These are phyloP conservation scores for Galerina marginata DNA, from an alignment of 768 basidiomycete species.

Conservation along the genomic window DNA sequence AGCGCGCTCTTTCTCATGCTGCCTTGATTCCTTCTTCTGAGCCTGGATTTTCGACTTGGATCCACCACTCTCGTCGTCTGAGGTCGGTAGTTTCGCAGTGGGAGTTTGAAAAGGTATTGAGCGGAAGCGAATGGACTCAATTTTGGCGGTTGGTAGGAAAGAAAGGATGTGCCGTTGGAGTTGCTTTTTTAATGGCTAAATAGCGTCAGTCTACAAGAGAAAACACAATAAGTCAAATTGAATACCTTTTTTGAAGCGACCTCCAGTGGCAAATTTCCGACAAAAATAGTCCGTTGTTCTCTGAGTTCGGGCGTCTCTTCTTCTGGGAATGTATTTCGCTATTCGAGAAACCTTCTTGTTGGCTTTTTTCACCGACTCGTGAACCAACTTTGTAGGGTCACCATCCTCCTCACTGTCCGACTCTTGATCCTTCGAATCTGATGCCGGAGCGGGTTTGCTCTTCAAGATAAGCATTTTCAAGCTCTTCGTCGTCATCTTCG, in stretches of 20 bases:
- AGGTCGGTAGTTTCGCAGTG: slow-evolving; percentile 62
- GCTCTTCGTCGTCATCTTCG: slow-evolving; percentile 37
- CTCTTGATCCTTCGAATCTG: slow-evolving; percentile 15
- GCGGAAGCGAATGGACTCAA: slow-evolving; percentile 93
- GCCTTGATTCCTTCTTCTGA: slow-evolving; percentile 38
- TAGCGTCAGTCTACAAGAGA: slow-evolving; percentile 1
- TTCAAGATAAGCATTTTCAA: slow-evolving; percentile 40
- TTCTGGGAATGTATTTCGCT: slow-evolving; percentile 53
- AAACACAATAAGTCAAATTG: slow-evolving; percentile 25
- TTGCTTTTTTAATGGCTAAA: slow-evolving; percentile 74
- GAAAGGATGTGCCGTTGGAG: slow-evolving; percentile 79
- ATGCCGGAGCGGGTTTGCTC: background rate
- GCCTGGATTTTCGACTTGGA: slow-evolving; percentile 26
- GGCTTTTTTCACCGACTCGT: slow-evolving; percentile 60
- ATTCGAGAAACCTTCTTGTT: slow-evolving; percentile 30
- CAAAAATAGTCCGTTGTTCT: slow-evolving; percentile 86
- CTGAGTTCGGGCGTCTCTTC: slow-evolving; percentile 77
- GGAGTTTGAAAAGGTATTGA: slow-evolving; percentile 90
- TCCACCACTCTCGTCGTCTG: slow-evolving; percentile 41
- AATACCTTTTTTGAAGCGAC: slow-evolving; percentile 76
- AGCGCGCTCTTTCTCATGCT: slow-evolving; percentile 63
- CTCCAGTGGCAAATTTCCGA: slow-evolving; percentile 86
- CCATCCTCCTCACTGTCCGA: slow-evolving; percentile 23
- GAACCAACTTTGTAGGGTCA: slow-evolving; percentile 48
- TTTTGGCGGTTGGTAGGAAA: slow-evolving; percentile 74